Base-by-base conservation (phyloP, 495 filamentous ascomycete species). In the Amniculicola lignicola region DNA sequence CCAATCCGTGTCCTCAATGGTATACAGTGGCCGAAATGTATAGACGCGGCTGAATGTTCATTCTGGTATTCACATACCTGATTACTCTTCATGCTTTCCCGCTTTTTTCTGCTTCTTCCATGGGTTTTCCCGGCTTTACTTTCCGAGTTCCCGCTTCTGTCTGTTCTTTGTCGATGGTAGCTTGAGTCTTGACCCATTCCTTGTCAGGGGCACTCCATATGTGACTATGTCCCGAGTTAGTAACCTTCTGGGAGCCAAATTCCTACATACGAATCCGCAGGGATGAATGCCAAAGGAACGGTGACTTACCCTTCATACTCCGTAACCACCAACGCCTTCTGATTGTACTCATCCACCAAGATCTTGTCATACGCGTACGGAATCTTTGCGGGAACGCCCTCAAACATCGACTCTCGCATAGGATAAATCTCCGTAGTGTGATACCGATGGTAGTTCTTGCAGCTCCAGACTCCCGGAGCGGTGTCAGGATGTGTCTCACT, bases 371-470 rank as follows among this genome's bases (percentile, higher is more conserved):
- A 88, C 11, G 74, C 69, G 57, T 80, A 84, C 11, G 84, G 84
- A 11, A 88, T 78, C 63, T 79, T 79, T 41, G 78, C 80, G 11
- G 70, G 62, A 0, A 80, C 76, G 5, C 81, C 82, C 61, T 88
- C 83, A 51, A 82, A 88, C 4, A 72, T 72, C 1, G 78, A 81
- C 54, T 75, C 72, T 19, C 80, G 72, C 66, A 82, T 62, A 1
- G 79, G 79, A 61, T 75, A 81, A 0, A 82, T 67, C 51, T 81
- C 77, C 4, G 59, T 62, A 14, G 70, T 73, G 4, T 48, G 19
- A 41, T 93, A 95, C 10, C 74, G 72, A 67, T 95, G 89, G 63
- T 77, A 79, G 60, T 93, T 90, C 76, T 93, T 93, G 68, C 88
- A 92, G 62, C 79, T 82, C 83, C 84, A 87, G n/a, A 86, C 70